Conservation (phyloP, 2,329 filamentous ascomycete species). For the Penicillium occitanis region DNA sequence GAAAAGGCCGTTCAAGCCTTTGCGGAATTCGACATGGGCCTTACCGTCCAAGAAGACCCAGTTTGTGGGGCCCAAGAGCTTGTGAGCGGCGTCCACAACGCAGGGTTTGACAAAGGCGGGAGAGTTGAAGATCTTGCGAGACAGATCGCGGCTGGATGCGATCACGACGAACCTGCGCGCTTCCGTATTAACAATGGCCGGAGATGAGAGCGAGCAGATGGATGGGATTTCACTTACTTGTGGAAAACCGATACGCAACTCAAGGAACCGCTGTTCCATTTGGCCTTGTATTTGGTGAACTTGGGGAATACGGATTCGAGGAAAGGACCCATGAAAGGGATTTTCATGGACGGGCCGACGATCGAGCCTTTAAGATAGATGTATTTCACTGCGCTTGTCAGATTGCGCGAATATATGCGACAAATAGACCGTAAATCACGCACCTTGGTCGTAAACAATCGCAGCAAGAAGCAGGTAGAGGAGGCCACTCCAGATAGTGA, state of each 20-base stretch:
- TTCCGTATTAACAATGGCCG: neutral
- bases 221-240: conserved; percentile 65
- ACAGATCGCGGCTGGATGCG: conserved; percentile 89
- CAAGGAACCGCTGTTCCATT: conserved; percentile 87
- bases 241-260: conserved; percentile 99
- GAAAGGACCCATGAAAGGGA: conserved; percentile 93
- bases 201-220: neutral
- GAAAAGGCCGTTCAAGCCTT: conserved; percentile 92
- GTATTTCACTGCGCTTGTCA: conserved; percentile 63
- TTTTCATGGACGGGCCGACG: conserved; percentile 71
- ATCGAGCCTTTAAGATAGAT: conserved; percentile 73
- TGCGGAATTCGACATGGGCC: conserved; percentile 93
- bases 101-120: conserved; percentile 90
- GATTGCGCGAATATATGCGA: neutral
- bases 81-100: conserved; percentile 90
- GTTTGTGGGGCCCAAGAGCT: conserved; percentile 86
- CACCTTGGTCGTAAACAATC: conserved; percentile 88
- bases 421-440: conserved; percentile 37
- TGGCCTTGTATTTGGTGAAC: conserved; percentile 84
- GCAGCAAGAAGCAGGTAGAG: conserved; percentile 69
- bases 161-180: conserved; percentile 84
- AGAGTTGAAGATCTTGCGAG: conserved; percentile 95
- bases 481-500: conserved; percentile 65
- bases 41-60: conserved; percentile 98
- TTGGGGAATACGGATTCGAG: conserved; percentile 87